A percentile compares a stretch with the other conserved stretches of the same genome.
Evolutionary conservation across 2,329 filamentous ascomycete species (phyloP).

Genomic region (Periconia macrospinosa): DNA sequence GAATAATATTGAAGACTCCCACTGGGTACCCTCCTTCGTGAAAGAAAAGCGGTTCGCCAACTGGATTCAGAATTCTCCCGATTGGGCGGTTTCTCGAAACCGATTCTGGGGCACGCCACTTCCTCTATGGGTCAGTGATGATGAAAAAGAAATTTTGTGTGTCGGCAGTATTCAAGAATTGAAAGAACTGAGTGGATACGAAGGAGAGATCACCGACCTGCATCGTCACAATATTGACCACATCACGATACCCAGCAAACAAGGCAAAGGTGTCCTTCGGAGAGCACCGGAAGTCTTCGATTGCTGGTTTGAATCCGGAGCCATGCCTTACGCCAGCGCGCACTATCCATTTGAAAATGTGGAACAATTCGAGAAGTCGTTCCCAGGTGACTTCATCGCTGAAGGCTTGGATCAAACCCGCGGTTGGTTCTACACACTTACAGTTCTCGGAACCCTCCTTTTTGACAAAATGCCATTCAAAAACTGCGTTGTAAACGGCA

Average conservation of each 20-base stretch:
- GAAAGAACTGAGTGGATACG: conserved; percentile 81
- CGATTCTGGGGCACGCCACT: conserved; percentile 95
- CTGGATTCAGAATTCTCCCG: conserved; percentile 88
- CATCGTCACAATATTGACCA: conserved; percentile 92
- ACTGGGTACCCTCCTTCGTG: conserved; percentile 89
- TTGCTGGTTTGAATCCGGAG: conserved; percentile 96
- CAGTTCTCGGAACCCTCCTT: conserved; percentile 84
- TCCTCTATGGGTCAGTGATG: conserved; percentile 88
- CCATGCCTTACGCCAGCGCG: conserved; percentile 89
- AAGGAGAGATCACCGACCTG: conserved; percentile 80
- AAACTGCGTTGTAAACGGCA: conserved; percentile 95
- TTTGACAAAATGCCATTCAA: conserved; percentile 86
- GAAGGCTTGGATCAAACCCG: conserved; percentile 92
- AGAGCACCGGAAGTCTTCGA: conserved; percentile 90
- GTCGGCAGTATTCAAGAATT: conserved; percentile 84
- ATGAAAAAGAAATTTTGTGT: conserved; percentile 83
- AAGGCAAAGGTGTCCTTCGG: conserved; percentile 79
- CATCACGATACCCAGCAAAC: conserved; percentile 89
- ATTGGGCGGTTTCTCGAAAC: conserved; percentile 95
- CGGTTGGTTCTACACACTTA: conserved; percentile 95
- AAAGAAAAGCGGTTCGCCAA: conserved; percentile 89
- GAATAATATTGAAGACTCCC: conserved; percentile 83
- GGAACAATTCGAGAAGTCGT: conserved; percentile 76
- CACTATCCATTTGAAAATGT: conserved; percentile 93
- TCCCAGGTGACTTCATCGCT: conserved; percentile 92